Percentiles rank a stretch among this genome's conserved stretches.
Conservation (phyloP, 2,329 filamentous ascomycete species). For the Exophiala sideris region DNA sequence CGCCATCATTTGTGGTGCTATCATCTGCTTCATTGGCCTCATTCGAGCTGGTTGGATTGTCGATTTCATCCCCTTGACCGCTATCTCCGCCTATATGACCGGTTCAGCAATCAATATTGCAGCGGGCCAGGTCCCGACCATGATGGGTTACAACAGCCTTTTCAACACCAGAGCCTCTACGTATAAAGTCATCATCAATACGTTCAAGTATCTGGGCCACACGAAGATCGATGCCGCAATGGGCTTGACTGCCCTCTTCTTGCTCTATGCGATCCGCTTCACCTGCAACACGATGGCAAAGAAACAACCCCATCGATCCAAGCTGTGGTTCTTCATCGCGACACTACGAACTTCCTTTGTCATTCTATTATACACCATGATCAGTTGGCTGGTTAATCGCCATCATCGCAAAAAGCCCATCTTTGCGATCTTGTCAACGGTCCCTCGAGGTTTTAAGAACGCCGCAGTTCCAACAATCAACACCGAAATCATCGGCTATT, state of each 20-base stretch:
- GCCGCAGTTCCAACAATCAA: conserved; percentile 70
- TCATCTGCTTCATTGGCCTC: conserved; percentile 76
- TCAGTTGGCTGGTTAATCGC: conserved; percentile 81
- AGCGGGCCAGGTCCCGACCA: conserved; percentile 72
- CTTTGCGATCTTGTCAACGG: conserved; percentile 70
- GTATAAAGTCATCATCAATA: conserved; percentile 80
- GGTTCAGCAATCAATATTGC: conserved; percentile 88
- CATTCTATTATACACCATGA: conserved; percentile 85
- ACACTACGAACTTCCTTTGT: conserved; percentile 89
- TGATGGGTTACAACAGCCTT: too few relatives aligned
- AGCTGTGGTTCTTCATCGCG: conserved; percentile 82
- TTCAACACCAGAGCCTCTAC: conserved; percentile 74
- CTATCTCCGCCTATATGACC: conserved; percentile 95
- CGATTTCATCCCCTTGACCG: conserved; percentile 84
- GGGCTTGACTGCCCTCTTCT: conserved; percentile 73
- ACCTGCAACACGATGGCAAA: conserved; percentile 64
- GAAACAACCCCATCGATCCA: conserved; percentile 65
- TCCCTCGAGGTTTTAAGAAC: conserved; percentile 83
- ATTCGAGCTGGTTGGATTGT: conserved; percentile 83
- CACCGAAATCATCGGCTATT: conserved; percentile 61
- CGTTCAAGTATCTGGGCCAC: conserved; percentile 65
- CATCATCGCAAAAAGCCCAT: conserved; percentile 59
- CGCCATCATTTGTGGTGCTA: conserved; percentile 70
- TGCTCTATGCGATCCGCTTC: conserved; percentile 73
- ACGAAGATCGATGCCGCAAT: conserved; percentile 78